Evolutionary conservation across 805 yeast genomes (phyloP).

Genomic region (Yarrowia deformans): DNA sequence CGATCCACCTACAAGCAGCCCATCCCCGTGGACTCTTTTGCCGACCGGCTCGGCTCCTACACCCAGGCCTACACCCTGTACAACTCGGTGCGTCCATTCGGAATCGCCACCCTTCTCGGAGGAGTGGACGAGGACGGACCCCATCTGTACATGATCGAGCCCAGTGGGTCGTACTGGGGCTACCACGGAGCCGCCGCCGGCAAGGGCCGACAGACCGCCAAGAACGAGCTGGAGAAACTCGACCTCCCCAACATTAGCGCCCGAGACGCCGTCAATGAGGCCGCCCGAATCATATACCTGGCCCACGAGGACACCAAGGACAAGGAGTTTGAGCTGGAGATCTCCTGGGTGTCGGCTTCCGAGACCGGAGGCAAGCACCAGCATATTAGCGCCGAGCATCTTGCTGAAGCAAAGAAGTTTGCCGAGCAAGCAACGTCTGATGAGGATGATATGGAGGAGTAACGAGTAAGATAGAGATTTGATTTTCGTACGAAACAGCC

Average conservation of each 20-base stretch:
- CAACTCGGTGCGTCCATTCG: constrained; percentile 97
- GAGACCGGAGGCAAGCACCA: constrained; percentile 84
- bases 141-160: constrained; percentile 95
- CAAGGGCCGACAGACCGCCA: constrained; percentile 98
- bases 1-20: constrained; percentile 77
- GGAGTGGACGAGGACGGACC: constrained; percentile 92
- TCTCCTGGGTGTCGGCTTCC: constrained; percentile 81
- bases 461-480: constrained; percentile 41
- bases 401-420: constrained; percentile 80
- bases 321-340: constrained; percentile 93
- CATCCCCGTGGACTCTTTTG: constrained; percentile 79
- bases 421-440: constrained; percentile 86
- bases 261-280: constrained; percentile 87
- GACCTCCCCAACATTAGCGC: constrained; percentile 72
- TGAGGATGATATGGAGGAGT: constrained; percentile 70
- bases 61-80: constrained; percentile 96
- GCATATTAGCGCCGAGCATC: constrained; percentile 77
- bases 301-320: constrained; percentile 99
- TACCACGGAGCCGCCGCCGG: constrained; percentile 97
- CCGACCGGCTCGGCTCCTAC: constrained; percentile 86
- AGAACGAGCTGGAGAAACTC: constrained; percentile 92
- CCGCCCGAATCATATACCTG: constrained; percentile 88
- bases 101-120: constrained; percentile 89
- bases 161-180: constrained; percentile 98
- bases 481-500: not conserved